Evolutionary conservation across 2,329 filamentous ascomycete genomes (phyloP).

Genomic region (Allantophomopsis cytisporea): DNA sequence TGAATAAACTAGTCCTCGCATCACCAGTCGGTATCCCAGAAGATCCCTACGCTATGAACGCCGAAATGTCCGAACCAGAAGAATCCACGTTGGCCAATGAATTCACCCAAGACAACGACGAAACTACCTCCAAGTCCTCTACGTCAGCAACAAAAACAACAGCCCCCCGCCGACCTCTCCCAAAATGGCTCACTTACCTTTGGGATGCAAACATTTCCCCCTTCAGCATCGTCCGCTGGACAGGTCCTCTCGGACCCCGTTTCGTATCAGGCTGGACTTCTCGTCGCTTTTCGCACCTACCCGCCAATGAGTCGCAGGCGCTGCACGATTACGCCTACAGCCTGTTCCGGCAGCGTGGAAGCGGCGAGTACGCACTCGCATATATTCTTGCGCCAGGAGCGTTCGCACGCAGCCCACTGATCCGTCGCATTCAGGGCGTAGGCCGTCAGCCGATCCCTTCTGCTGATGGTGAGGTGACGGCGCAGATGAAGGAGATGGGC

Average conservation of each 20-base stretch:
- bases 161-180: conserved; percentile 38
- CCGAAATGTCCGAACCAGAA: conserved; percentile 64
- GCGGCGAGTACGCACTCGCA: conserved; percentile 83
- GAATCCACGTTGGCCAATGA: conserved; percentile 65
- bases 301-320: conserved; percentile 62
- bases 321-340: conserved; percentile 91
- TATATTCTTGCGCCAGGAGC: conserved; percentile 91
- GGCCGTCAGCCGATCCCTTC: conserved; percentile 49
- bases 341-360: conserved; percentile 83
- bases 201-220: conserved; percentile 97
- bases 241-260: conserved; percentile 79
- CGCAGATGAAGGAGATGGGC: conserved; percentile 34
- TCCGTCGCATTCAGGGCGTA: conserved; percentile 74
- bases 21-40: conserved; percentile 92
- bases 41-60: conserved; percentile 77
- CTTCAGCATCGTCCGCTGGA: conserved; percentile 78
- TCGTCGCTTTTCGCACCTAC: conserved; percentile 81
- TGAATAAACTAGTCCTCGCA: conserved; percentile 93
- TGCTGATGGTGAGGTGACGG: conserved; percentile 3
- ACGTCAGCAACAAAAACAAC: conserved; percentile 17
- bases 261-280: conserved; percentile 93
- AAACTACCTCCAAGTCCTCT: conserved; percentile 23
- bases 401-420: conserved; percentile 76
- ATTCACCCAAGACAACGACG: conserved; percentile 61
- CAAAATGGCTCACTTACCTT: conserved; percentile 80